Conservation (phyloP, 768 basidiomycete species). For the Mycena leptocephala region DNA sequence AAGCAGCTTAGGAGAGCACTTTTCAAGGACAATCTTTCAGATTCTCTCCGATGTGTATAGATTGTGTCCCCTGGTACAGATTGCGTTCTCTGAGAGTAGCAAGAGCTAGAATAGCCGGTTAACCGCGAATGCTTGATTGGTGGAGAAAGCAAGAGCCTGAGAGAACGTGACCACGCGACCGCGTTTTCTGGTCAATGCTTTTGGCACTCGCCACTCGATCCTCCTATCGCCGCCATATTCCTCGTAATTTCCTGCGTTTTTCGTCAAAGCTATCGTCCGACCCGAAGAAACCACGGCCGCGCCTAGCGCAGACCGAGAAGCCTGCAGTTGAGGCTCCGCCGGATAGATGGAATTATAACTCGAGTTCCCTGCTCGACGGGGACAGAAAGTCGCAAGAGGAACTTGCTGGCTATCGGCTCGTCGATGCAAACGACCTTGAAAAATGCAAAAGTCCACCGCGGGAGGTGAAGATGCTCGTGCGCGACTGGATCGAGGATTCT, state of each 20-base stretch:
- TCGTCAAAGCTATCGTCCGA: constrained; percentile 17
- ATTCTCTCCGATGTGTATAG: neutral
- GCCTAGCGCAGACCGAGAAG: constrained; percentile 35
- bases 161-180: constrained; percentile 19
- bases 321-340: constrained; percentile 47
- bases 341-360: constrained; percentile 89
- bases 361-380: constrained; percentile 67
- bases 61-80: too few species aligned
- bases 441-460: constrained; percentile 73
- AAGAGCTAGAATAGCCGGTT: neutral
- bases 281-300: constrained; percentile 24
- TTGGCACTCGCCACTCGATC: constrained; percentile 33
- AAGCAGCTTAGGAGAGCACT: neutral
- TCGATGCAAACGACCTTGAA: constrained; percentile 83
- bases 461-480: constrained; percentile 92
- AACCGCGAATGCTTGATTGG: constrained; percentile 7
- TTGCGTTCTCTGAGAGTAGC: neutral
- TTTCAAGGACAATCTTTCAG: neutral
- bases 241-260: constrained; percentile 22
- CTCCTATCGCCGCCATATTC: constrained; percentile 14
- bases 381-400: constrained; percentile 59
- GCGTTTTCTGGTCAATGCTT: constrained; percentile 23
- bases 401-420: constrained; percentile 61
- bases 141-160: neutral
- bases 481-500: constrained; percentile 97